phyloP scores from a whole-genome alignment of 176 grass and related monocot genomes.

The Oryza meridionalis region DNA sequence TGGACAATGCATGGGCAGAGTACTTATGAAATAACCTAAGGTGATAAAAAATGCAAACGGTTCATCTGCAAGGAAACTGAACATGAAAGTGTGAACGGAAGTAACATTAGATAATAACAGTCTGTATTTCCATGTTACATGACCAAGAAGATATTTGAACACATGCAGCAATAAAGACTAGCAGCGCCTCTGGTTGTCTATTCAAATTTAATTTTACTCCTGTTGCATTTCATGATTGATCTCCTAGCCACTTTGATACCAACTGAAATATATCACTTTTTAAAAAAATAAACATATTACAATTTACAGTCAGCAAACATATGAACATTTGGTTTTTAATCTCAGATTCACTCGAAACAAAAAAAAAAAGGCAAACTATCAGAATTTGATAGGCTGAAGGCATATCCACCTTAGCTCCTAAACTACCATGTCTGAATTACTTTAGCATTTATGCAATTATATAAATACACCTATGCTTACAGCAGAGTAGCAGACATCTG shows the following conservation, averaged over 20 bases:
- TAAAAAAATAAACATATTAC: slow-evolving; percentile 7
- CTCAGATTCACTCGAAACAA: background rate
- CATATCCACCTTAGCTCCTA: background rate
- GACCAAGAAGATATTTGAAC: background rate
- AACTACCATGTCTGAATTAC: background rate
- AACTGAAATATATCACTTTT: background rate
- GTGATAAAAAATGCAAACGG: slow-evolving; percentile 15
- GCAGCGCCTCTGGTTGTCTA: background rate
- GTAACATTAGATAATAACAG: background rate
- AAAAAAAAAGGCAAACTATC: background rate
- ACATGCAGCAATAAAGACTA: slow-evolving; percentile 1
- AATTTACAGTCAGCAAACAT: background rate
- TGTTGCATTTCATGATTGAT: background rate
- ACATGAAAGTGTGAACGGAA: background rate
- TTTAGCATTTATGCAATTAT: slow-evolving; percentile 25
- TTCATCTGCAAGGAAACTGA: background rate
- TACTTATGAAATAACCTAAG: slow-evolving; percentile 17
- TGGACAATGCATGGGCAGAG: slow-evolving; percentile 1
- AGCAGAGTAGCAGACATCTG: slow-evolving; percentile 13
- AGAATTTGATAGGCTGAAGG: slow-evolving; percentile 4
- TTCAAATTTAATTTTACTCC: background rate
- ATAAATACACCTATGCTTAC: background rate
- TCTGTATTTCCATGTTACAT: background rate
- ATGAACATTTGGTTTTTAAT: background rate
- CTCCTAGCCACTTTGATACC: background rate